Evolutionary conservation across 164 flowering plant species (phyloP).

Genomic region (Nymphaea colorata): DNA sequence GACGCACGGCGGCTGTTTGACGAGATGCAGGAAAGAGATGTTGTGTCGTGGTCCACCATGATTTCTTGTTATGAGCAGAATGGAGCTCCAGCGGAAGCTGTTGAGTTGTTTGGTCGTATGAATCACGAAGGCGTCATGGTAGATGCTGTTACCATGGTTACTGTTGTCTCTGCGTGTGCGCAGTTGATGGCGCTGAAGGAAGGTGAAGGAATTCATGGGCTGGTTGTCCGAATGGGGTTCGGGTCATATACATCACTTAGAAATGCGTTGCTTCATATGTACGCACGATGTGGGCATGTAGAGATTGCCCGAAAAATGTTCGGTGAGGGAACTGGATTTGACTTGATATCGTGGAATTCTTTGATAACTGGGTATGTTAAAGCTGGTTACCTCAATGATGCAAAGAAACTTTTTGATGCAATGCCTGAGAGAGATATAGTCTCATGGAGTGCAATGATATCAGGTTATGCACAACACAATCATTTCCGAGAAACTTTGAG

Average conservation of each 20-base stretch:
- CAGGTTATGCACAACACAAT: conserved; percentile 23
- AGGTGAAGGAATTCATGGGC: conserved; percentile 23
- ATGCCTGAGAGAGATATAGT: conserved; percentile 33
- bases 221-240: conserved; percentile 16
- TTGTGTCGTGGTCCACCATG: conserved; percentile 33
- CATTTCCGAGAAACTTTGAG: conserved; percentile 16
- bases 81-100: conserved; percentile 22
- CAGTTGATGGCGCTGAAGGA: conserved; percentile 8
- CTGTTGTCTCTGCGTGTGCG: conserved; percentile 29
- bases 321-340: conserved; percentile 14
- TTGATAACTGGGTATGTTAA: conserved; percentile 27
- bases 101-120: conserved; percentile 22
- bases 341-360: conserved; percentile 34
- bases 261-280: conserved; percentile 36
- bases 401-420: conserved; percentile 21
- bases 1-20: conserved; percentile 21
- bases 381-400: conserved; percentile 19
- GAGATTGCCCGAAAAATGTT: conserved; percentile 18
- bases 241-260: conserved; percentile 26
- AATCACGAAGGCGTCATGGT: conserved; percentile 11
- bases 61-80: conserved; percentile 36
- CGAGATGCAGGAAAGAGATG: conserved; percentile 19
- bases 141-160: conserved; percentile 30
- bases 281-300: conserved; percentile 18
- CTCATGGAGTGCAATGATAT: conserved; percentile 38